Conservation (phyloP, 495 filamentous ascomycete species). For the Cercophora newfieldiana region DNA sequence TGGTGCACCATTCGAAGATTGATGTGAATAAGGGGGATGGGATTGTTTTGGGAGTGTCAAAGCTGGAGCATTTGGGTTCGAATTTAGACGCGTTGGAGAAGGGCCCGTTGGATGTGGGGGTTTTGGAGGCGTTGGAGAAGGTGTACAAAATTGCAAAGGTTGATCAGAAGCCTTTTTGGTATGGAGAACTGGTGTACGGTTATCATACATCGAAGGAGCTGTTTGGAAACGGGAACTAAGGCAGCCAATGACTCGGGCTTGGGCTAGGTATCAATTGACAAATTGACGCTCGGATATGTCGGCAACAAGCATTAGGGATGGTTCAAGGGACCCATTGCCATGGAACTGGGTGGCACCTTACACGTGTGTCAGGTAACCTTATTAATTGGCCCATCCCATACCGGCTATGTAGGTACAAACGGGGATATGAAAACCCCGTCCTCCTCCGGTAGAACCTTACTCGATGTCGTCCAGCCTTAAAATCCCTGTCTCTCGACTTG, state of each 20-base stretch:
- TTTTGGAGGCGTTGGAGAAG: conserved; percentile 70
- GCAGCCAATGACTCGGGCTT: neutral
- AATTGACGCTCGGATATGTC: neutral
- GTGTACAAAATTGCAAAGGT: conserved; percentile 64
- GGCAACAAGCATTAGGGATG: neutral
- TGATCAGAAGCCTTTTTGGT: conserved; percentile 69
- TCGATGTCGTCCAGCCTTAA: conserved; percentile 8
- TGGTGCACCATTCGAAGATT: conserved; percentile 69
- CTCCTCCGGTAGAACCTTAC: neutral
- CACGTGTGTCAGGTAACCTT: too few relatives aligned
- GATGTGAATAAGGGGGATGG: conserved; percentile 65
- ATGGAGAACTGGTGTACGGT: conserved; percentile 67
- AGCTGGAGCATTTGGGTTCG: conserved; percentile 49
- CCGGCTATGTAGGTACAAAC: too few relatives aligned
- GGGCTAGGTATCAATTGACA: conserved; percentile 8
- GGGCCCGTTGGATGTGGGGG: conserved; percentile 65
- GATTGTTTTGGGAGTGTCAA: conserved; percentile 58
- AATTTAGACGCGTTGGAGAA: conserved; percentile 59
- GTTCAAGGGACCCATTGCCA: too few relatives aligned
- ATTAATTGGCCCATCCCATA: too few relatives aligned
- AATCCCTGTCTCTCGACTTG: conserved; percentile 47
- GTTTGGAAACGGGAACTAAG: conserved; percentile 37
- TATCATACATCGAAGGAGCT: conserved; percentile 68
- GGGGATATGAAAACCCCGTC: neutral
- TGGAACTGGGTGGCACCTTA: too few relatives aligned